These are phyloP conservation scores for Penicillium janthinellum DNA, from an alignment of 2,329 filamentous ascomycete genomes.

Conservation along the genomic window DNA sequence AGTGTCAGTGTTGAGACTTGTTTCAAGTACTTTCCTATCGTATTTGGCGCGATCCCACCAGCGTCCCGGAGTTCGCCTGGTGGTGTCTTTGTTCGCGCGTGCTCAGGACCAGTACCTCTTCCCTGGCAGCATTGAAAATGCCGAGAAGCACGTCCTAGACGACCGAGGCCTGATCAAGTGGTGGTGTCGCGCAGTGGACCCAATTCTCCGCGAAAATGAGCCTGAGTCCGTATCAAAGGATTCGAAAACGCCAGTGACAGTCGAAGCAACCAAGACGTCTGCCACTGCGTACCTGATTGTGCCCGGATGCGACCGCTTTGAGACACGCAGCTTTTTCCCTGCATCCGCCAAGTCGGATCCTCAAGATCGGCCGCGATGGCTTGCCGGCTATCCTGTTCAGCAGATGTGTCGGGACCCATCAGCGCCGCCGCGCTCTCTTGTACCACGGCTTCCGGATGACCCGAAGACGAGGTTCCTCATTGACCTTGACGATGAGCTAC, in stretches of 20 bases:
- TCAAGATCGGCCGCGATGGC: slow-evolving; percentile 46
- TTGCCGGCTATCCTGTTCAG: slow-evolving; percentile 69
- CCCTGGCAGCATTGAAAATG: slow-evolving; percentile 83
- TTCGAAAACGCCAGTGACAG: slow-evolving; percentile 29
- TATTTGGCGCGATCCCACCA: slow-evolving; percentile 71
- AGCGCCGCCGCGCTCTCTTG: slow-evolving; percentile 77
- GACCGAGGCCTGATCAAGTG: slow-evolving; percentile 88
- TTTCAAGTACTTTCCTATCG: slow-evolving; percentile 73
- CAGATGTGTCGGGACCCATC: slow-evolving; percentile 69
- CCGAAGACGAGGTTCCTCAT: slow-evolving; percentile 88
- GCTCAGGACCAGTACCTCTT: slow-evolving; percentile 94
- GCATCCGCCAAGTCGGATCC: slow-evolving; percentile 45
- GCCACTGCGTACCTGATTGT: slow-evolving; percentile 82
- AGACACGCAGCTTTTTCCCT: slow-evolving; percentile 79
- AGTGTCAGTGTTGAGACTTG: slow-evolving; percentile 69
- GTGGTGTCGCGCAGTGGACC: slow-evolving; percentile 90
- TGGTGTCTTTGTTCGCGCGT: slow-evolving; percentile 88
- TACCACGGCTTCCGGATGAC: slow-evolving; percentile 92
- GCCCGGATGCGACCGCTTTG: slow-evolving; percentile 80
- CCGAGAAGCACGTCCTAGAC: slow-evolving; percentile 84
- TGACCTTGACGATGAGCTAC: slow-evolving; percentile 83
- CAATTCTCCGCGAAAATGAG: slow-evolving; percentile 60
- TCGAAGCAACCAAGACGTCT: slow-evolving; percentile 37
- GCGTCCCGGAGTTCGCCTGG: slow-evolving; percentile 65
- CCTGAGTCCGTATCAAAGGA: slow-evolving; percentile 44